phyloP scores from a whole-genome alignment of 2,329 filamentous ascomycete genomes.

The Tricladium varicosporioides region DNA sequence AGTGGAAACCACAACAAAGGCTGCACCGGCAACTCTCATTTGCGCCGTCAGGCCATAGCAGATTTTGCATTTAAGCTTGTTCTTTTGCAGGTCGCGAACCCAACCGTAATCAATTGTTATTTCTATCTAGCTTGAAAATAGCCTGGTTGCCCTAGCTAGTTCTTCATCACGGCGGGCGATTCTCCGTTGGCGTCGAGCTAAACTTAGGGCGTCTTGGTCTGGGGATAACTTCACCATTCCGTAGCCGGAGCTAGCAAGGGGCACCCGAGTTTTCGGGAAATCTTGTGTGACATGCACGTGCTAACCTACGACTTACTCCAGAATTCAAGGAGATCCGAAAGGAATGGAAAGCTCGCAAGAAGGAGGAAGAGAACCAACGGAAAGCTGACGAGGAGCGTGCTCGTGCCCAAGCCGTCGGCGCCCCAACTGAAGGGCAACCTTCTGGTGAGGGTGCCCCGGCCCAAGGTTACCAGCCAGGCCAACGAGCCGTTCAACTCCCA shows the following conservation, averaged over 20 bases:
- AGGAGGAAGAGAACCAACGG: conserved; percentile 89
- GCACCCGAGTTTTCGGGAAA: conserved; percentile 33
- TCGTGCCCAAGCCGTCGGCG: conserved; percentile 55
- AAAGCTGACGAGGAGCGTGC: conserved; percentile 87
- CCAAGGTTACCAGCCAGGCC: conserved; percentile 46
- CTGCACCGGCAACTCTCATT: too few species aligned
- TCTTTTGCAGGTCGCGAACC: too few species aligned
- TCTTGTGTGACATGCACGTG: conserved; percentile 28
- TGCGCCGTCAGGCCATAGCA: too few species aligned
- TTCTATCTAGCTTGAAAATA: too few species aligned
- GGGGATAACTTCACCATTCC: conserved; percentile 30
- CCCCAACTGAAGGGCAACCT: conserved; percentile 51
- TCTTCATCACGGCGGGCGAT: conserved; percentile 21
- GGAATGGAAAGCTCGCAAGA: conserved; percentile 99
- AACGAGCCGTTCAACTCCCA: conserved; percentile 63
- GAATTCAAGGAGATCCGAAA: conserved; percentile 99
- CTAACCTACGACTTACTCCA: conserved; percentile 41
- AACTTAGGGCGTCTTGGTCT: conserved; percentile 46
- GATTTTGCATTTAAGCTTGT: too few species aligned
- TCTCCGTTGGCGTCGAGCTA: conserved; percentile 45
- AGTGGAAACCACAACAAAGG: too few species aligned
- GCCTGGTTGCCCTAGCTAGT: conserved; percentile 10
- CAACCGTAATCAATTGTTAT: too few species aligned
- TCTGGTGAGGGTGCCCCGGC: conserved; percentile 50
- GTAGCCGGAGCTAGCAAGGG: conserved; percentile 42